Evolutionary conservation across 257 asterid species (phyloP).

Genomic region (Penstemon davidsonii): DNA sequence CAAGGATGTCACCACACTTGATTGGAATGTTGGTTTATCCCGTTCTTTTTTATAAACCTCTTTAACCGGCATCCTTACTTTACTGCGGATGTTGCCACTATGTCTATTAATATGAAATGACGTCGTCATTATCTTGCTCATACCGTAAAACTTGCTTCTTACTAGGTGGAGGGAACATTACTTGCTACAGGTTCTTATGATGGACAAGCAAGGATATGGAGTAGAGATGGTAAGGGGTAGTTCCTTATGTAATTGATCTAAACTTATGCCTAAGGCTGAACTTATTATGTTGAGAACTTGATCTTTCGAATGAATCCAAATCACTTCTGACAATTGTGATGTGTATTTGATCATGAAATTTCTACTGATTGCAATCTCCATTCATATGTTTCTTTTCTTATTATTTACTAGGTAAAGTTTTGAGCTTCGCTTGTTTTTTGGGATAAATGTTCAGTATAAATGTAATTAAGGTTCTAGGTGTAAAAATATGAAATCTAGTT

Average conservation of each 20-base stretch:
- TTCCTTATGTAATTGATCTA: constrained; percentile 24
- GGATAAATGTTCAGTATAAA: constrained; percentile 7
- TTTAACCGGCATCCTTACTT: not conserved
- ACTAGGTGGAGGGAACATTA: constrained; percentile 82
- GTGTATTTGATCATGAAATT: constrained; percentile 19
- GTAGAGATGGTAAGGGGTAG: constrained; percentile 66
- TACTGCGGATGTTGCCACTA: constrained; percentile 10
- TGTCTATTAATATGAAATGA: constrained; percentile 17
- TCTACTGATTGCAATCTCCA: constrained; percentile 16
- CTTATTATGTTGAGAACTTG: constrained; percentile 2
- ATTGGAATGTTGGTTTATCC: constrained; percentile 80
- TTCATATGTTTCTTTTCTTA: not conserved
- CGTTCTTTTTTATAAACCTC: not conserved
- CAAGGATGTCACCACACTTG: constrained; percentile 98
- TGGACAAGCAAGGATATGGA: constrained; percentile 99
- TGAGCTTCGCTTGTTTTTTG: not conserved
- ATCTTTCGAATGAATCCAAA: constrained; percentile 9
- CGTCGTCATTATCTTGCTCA: constrained; percentile 16
- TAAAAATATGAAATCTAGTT: not conserved
- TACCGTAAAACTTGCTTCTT: constrained; percentile 26
- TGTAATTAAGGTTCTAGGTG: not conserved
- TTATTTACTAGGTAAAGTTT: constrained; percentile 7
- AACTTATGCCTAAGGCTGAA: constrained; percentile 12
- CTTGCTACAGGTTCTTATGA: constrained; percentile 99
- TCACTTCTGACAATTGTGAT: not conserved